Percentiles rank a stretch among this genome's conserved stretches.
phyloP scores from a whole-genome alignment of 176 grass and related monocot genomes.

The Panicum miliaceum region DNA sequence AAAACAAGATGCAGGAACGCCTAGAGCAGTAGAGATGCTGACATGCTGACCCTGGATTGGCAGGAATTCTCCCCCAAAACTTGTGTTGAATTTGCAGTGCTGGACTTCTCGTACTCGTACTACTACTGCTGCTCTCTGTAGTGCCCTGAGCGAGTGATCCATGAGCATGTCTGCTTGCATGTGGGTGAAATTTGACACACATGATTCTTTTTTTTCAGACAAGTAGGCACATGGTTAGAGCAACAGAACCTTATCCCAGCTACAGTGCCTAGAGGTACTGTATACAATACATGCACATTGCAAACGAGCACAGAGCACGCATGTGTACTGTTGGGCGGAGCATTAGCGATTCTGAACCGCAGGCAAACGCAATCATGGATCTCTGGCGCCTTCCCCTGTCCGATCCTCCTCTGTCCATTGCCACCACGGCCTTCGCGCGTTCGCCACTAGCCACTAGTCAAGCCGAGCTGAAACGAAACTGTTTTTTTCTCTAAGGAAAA shows the following conservation, averaged over 20 bases:
- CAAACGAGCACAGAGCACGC: neutral
- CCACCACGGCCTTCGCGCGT: neutral
- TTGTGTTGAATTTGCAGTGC: neutral
- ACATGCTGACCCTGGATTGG: too few relatives aligned
- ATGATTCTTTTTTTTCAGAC: neutral
- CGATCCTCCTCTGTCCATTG: slow-evolving; percentile 19
- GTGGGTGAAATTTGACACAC: neutral
- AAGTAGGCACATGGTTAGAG: neutral
- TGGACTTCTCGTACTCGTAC: neutral
- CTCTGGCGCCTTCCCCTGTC: slow-evolving; percentile 20
- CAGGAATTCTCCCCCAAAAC: neutral
- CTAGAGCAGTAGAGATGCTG: neutral
- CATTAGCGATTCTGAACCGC: neutral
- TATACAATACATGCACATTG: neutral
- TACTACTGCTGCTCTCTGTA: neutral
- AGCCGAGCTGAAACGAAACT: neutral
- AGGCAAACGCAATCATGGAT: slow-evolving; percentile 19
- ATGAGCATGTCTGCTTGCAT: neutral
- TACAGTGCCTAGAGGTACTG: neutral
- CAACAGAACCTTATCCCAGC: neutral
- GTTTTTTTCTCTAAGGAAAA: too few relatives aligned
- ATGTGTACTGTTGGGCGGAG: slow-evolving; percentile 20
- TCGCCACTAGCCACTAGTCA: neutral
- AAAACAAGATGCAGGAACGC: neutral
- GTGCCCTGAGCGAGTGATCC: neutral